Base-by-base conservation (phyloP, 768 basidiomycete genomes). In the Naganishia onofrii region DNA sequence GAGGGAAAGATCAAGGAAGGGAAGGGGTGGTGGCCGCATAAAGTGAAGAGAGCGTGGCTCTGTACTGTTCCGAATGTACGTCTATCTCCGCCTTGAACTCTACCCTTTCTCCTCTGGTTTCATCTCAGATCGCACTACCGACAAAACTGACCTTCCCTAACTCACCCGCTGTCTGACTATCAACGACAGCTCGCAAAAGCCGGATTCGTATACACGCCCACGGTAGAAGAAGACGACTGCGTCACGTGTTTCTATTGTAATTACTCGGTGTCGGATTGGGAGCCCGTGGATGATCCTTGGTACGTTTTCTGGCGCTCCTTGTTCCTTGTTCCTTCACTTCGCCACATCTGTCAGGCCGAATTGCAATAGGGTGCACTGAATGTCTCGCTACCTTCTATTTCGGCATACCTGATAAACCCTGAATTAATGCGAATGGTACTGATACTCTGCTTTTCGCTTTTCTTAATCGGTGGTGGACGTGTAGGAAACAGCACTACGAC, bases 181-280 rank as follows among this genome's bases (percentile, higher is more conserved):
- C 21, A 3, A 1, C 2, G 1, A n/a, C 72, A 93, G 93, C 88
- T 98, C 86, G 90, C 93, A 0, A 87, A 86, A 73, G 92, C 93
- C 2, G 94, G 94, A 9, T 96, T 95, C 76, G 85, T 91, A 0
- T 91, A 85, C 77, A 88, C 88, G 0, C 90, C 92, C 1, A 86
- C 88, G 68, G 69, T 52, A 8, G 81, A 83, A 15, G 88, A 85
- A 3, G 89, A 91, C 73, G 94, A 98, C 79, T 86, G 88, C 0
- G 92, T 87, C 0, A 88, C 88, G 0, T 98, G 94, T 80, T 83
- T 93, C 5, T 93, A 93, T 76, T 98, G 94, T 78, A 84, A 88
- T 53, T 83, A 89, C 38, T 85, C 87, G 1, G 85, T 95, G 2
- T 88, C 88, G 67, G 92, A 90, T 0, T 98, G 94, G 94, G 91